Conservation (phyloP, 164 flowering plant species). For the Pachysandra terminalis region DNA sequence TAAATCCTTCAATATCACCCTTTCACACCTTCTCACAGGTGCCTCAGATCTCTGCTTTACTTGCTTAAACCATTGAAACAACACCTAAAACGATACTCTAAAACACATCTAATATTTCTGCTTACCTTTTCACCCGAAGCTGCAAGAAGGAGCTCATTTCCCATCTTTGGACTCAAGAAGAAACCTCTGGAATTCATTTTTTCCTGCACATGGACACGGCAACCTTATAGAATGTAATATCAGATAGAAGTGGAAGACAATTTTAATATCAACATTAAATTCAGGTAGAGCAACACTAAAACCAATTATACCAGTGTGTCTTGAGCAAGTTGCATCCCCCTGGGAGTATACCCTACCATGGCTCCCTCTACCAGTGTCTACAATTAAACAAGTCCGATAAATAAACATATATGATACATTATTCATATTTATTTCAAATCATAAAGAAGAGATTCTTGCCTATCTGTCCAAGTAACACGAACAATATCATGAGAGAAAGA, state of each 20-base stretch:
- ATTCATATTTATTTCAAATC: background rate
- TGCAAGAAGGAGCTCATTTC: slow-evolving; percentile 70
- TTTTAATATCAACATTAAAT: background rate
- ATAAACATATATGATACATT: background rate
- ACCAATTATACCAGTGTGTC: slow-evolving; percentile 63
- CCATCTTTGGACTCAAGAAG: slow-evolving; percentile 51
- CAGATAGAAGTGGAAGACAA: background rate
- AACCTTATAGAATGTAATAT: background rate
- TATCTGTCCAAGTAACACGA: background rate
- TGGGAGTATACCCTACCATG: slow-evolving; percentile 77
- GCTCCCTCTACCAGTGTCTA: slow-evolving; percentile 90
- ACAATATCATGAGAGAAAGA: background rate
- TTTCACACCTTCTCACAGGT: no score
- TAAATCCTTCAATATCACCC: no score
- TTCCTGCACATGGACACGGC: slow-evolving; percentile 37
- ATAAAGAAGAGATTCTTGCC: background rate
- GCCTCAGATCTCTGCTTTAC: no score
- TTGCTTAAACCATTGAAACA: no score
- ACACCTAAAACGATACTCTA: no score
- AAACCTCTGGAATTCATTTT: slow-evolving; percentile 48
- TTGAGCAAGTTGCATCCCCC: slow-evolving; percentile 89
- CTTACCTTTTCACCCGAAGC: slow-evolving; percentile 88
- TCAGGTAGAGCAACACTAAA: background rate
- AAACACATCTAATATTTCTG: background rate
- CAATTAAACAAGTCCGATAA: slow-evolving; percentile 16